Evolutionary conservation across 495 filamentous ascomycete species (phyloP), one percentile per base, ranked within the genome.

Genomic region (Daldinia vernicosa): DNA sequence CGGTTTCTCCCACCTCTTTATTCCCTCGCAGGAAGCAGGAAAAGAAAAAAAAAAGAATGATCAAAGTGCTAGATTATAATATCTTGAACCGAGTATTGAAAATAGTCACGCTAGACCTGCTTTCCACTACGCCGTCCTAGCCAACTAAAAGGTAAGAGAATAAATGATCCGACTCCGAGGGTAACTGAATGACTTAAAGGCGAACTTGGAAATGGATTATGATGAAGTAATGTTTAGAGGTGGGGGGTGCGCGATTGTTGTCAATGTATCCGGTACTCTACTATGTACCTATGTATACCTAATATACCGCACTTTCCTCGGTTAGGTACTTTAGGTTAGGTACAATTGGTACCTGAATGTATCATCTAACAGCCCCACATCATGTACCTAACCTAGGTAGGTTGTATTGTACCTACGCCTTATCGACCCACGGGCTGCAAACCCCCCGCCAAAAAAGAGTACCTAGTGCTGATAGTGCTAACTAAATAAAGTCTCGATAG

Each of bases 141-240:
- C 50, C 14, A 39, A 60, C 26, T 43, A 33, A 14, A 17, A 33
- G 35, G 35, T 66, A 56, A 47, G 17, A n/a, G 12, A 24, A 65
- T 54, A 59, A 60, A 60, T 67, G 65, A 62, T 62, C 39, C 65
- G 65, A 53, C 26, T 62, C 65, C 37, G 57, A 68, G 45, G 64
- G 39, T 15, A 32, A 55, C 28, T 61, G 39, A 40, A 53, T 22
- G 52, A n/a, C n/a, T n/a, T n/a, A 69, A 61, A 63, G 40, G 35
- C 40, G 66, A 56, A 53, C 60, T 45, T 17, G 19, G 32, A 39
- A 40, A 53, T n/a, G 24, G 50, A n/a, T 53, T 53, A 30, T 54
- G 64, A 67, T 67, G 64, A 67, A 67, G 64, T 67, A 67, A 67
- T 67, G 56, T 66, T 65, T 63, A 39, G 62, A 60, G 64, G 53